phyloP scores from a whole-genome alignment of 495 filamentous ascomycete genomes.

The Penicillium longicatenatum region DNA sequence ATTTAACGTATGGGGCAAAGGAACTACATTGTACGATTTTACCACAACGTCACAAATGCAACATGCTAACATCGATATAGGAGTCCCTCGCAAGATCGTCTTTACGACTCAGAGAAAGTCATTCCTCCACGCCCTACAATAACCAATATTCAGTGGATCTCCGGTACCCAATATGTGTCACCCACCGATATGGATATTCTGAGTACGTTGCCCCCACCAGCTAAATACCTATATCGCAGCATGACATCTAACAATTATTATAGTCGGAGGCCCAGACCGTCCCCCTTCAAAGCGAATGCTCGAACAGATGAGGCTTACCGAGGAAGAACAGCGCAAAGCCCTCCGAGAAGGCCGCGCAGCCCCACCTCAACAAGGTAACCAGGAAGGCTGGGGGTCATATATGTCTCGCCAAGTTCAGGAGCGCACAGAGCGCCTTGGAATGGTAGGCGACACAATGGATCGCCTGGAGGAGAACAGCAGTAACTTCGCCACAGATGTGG shows the following conservation, averaged over 20 bases:
- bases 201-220: constrained; percentile 40
- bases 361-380: constrained; percentile 23
- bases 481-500: constrained; percentile 82
- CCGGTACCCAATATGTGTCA: constrained; percentile 89
- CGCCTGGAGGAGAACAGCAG: constrained; percentile 74
- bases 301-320: constrained; percentile 60
- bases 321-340: constrained; percentile 56
- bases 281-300: constrained; percentile 81
- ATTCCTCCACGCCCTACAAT: constrained; percentile 90
- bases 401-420: constrained; percentile 86
- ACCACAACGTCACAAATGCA: not conserved
- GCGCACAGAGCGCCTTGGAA: constrained; percentile 79
- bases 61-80: constrained; percentile 39
- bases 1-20: constrained; percentile 78
- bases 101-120: constrained; percentile 72
- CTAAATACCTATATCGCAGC: not conserved
- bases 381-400: constrained; percentile 67
- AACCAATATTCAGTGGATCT: constrained; percentile 92
- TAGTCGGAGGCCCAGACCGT: constrained; percentile 81
- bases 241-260: constrained; percentile 12
- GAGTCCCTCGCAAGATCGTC: constrained; percentile 61
- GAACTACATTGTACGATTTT: constrained; percentile 53
- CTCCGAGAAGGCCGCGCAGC: constrained; percentile 37
- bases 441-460: constrained; percentile 84
- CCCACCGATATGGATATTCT: constrained; percentile 88